Conservation (phyloP, 164 flowering plant genomes). For the Santalum album region DNA sequence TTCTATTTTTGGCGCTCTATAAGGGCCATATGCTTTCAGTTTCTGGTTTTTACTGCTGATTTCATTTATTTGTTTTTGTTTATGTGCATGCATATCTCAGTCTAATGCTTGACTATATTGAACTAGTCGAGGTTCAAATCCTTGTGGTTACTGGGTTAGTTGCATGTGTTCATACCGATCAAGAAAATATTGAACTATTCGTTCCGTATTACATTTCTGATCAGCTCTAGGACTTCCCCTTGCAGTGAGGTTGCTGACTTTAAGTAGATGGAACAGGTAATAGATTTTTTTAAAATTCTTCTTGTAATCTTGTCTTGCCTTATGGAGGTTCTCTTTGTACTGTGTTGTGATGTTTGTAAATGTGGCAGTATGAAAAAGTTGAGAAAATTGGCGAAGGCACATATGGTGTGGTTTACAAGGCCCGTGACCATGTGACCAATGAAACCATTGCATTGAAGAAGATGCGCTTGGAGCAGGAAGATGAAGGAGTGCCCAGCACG, state of each 20-base stretch:
- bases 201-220: background rate
- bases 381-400: slow-evolving; percentile 1
- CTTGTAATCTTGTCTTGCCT: background rate
- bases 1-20: no score
- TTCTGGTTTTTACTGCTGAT: no score
- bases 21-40: no score
- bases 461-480: slow-evolving; percentile 1
- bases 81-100: no score
- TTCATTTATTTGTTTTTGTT: no score
- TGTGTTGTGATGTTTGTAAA: background rate
- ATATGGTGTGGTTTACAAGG: slow-evolving; percentile 3
- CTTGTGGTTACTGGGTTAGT: no score
- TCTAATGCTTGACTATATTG: no score
- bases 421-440: background rate
- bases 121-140: no score
- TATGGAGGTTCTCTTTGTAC: background rate
- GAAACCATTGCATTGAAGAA: slow-evolving; percentile 1
- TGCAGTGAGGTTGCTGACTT: background rate
- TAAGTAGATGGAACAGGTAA: slow-evolving; percentile 2
- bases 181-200: no score
- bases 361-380: slow-evolving; percentile 5
- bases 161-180: no score
- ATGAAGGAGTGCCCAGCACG: background rate
- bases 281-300: background rate
- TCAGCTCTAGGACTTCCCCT: background rate